Evolutionary conservation across 192 early-diverging fungal species (phyloP).

Genomic region (Jimgerdemannia lactiflua): DNA sequence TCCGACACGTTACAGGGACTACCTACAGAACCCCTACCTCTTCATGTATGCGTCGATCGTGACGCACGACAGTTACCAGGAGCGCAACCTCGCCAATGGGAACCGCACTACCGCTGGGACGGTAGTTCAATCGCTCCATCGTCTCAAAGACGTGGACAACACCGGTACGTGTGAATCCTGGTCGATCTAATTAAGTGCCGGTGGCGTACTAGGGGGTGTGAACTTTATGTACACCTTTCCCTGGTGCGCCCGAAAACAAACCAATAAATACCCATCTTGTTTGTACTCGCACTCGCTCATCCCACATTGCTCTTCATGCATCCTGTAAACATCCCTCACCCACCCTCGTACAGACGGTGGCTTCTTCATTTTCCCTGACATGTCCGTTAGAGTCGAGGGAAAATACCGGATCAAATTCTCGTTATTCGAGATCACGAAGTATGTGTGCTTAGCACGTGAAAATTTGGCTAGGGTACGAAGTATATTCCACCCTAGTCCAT

Average conservation of each 20-base stretch:
- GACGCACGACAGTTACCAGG: slow-evolving; percentile 67
- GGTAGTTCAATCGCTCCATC: slow-evolving; percentile 89
- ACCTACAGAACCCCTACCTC: slow-evolving; percentile 84
- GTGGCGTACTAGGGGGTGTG: too few species aligned
- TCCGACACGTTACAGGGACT: background rate
- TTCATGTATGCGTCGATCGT: slow-evolving; percentile 93
- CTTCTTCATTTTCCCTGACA: slow-evolving; percentile 94
- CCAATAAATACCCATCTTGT: background rate
- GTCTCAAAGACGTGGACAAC: slow-evolving; percentile 82
- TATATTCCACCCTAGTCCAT: background rate
- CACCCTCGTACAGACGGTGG: slow-evolving; percentile 59
- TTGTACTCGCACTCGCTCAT: background rate
- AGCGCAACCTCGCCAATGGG: slow-evolving; percentile 85
- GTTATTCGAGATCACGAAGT: slow-evolving; percentile 85
- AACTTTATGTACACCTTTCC: background rate
- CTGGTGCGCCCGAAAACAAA: background rate
- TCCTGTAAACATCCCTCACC: background rate
- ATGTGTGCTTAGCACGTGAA: slow-evolving; percentile 14
- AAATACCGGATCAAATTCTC: slow-evolving; percentile 78
- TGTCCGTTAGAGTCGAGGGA: slow-evolving; percentile 92
- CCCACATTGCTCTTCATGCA: background rate
- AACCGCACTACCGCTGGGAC: slow-evolving; percentile 91
- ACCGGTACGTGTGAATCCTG: slow-evolving; percentile 25
- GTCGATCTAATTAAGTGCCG: background rate
- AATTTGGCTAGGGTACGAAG: background rate